Percentiles rank a stretch among this genome's conserved stretches.
Evolutionary conservation across 306 rosid genomes (phyloP).

Genomic region (Cyamopsis tetragonoloba): DNA sequence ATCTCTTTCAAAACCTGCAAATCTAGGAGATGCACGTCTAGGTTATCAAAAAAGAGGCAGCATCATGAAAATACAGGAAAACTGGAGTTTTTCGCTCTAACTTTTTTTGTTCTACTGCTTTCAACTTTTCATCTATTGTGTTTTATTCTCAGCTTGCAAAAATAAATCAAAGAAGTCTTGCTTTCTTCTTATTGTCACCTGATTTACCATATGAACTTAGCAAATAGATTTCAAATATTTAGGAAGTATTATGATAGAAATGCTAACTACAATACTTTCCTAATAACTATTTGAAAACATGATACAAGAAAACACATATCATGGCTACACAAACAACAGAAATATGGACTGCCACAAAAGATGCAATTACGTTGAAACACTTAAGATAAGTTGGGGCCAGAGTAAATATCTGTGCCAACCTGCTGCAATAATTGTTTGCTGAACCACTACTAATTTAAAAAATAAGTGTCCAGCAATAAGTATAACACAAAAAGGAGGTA

Average conservation of each 20-base stretch:
- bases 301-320: not conserved
- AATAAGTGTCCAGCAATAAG: not conserved
- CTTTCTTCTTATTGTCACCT: not conserved
- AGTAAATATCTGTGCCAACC: not conserved
- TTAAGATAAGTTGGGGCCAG: not conserved
- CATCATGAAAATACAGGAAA: not conserved
- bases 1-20: not conserved
- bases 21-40: not conserved
- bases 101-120: not conserved
- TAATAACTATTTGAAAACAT: not conserved
- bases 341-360: not conserved
- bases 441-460: slow-evolving; percentile 2
- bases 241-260: slow-evolving; percentile 9
- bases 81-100: not conserved
- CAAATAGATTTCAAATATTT: slow-evolving; percentile 21
- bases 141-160: not conserved
- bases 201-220: not conserved
- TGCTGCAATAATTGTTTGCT: slow-evolving; percentile 5
- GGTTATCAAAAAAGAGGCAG: not conserved
- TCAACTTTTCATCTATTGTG: not conserved
- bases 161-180: not conserved
- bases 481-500: slow-evolving; percentile 13
- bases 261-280: not conserved
- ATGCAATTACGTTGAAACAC: slow-evolving; percentile 21
- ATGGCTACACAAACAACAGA: not conserved